A percentile compares a stretch with the other conserved stretches of the same genome.
These are phyloP conservation scores for Coniella vitis DNA, from an alignment of 2,329 filamentous ascomycete genomes.

Conservation along the genomic window DNA sequence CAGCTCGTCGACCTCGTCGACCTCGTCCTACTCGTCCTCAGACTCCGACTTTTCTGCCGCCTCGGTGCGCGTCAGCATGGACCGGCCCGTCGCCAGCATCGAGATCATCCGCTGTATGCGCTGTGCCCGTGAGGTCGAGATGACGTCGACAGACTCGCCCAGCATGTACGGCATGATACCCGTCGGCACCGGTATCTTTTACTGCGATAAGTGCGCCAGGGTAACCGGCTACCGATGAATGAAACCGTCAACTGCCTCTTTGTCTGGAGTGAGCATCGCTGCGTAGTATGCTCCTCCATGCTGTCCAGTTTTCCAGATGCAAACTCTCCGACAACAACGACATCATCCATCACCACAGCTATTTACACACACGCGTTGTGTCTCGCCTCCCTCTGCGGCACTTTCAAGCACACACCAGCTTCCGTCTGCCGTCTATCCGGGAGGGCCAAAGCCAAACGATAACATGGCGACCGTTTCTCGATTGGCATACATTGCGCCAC, in stretches of 20 bases:
- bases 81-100: constrained; percentile 46
- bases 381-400: background rate
- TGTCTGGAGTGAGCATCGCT: background rate
- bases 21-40: constrained; percentile 29
- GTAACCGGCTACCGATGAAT: constrained; percentile 57
- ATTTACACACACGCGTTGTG: no score
- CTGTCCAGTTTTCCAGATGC: background rate
- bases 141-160: constrained; percentile 53
- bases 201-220: constrained; percentile 57
- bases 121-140: constrained; percentile 53
- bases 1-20: constrained; percentile 33
- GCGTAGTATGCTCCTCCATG: background rate
- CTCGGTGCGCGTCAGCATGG: constrained; percentile 40
- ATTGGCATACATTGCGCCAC: no score
- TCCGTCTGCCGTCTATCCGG: no score
- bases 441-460: no score
- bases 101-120: constrained; percentile 57
- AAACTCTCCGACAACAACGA: no score
- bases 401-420: background rate
- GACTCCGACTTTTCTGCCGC: constrained; percentile 37
- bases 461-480: no score
- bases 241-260: background rate
- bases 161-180: constrained; percentile 55
- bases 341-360: no score
- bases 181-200: constrained; percentile 60